Evolutionary conservation across 805 yeast species (phyloP).

Genomic region (Kurtzmaniella fragi): DNA sequence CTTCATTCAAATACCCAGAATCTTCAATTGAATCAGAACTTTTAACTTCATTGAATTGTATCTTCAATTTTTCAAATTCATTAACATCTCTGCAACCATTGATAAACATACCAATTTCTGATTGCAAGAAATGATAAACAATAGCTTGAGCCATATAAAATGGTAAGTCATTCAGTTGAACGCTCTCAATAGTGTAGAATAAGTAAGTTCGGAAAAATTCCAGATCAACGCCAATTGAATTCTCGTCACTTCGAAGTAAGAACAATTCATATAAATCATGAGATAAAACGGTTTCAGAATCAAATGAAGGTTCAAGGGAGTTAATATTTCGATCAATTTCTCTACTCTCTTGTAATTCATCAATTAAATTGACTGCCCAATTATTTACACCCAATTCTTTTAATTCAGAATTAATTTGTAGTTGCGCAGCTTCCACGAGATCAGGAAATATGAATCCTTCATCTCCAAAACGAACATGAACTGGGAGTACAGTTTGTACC

Average conservation of each 20-base stretch:
- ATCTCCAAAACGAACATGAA: slow-evolving; percentile 25
- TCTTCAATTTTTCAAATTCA: too few species aligned
- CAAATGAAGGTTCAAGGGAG: slow-evolving; percentile 5
- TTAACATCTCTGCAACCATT: not conserved
- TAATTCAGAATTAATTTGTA: slow-evolving; percentile 25
- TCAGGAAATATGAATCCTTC: slow-evolving; percentile 61
- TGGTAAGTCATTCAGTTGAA: slow-evolving; percentile 59
- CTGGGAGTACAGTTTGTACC: slow-evolving; percentile 10
- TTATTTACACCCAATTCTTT: slow-evolving; percentile 4
- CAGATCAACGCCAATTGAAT: slow-evolving; percentile 41
- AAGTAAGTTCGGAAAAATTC: slow-evolving; percentile 34
- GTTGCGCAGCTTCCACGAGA: slow-evolving; percentile 45
- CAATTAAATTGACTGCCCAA: slow-evolving; percentile 10
- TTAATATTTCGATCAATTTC: slow-evolving; percentile 2
- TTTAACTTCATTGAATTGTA: too few species aligned
- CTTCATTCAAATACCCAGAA: too few species aligned
- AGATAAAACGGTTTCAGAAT: not conserved
- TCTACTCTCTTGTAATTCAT: slow-evolving; percentile 7
- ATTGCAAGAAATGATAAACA: slow-evolving; percentile 22
- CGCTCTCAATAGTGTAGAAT: slow-evolving; percentile 37
- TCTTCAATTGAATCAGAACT: too few species aligned
- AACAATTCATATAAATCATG: not conserved
- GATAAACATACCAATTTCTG: slow-evolving; percentile 16
- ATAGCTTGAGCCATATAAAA: slow-evolving; percentile 49
- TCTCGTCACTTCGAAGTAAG: slow-evolving; percentile 30